phyloP scores from a whole-genome alignment of 305 asterid species.

The Solanum chacoense region DNA sequence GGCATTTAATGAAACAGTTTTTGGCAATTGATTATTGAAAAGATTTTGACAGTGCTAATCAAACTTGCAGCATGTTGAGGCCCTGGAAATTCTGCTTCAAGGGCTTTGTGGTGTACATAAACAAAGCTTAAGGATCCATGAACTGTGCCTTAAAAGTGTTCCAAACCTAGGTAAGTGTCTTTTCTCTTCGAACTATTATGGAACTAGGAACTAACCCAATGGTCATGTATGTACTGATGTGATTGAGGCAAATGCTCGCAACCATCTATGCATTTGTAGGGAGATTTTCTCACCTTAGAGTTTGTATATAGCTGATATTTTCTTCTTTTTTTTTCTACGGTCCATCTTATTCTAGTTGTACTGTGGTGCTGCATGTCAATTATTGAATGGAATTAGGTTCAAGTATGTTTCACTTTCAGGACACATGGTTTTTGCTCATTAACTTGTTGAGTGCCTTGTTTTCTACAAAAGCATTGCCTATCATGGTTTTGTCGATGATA shows the following conservation, averaged over 20 bases:
- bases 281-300: not conserved
- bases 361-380: not conserved
- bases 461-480: not conserved
- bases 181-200: not conserved
- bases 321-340: not conserved
- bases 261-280: not conserved
- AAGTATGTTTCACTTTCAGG: not conserved
- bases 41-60: not conserved
- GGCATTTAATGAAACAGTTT: not conserved
- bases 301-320: not conserved
- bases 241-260: not conserved
- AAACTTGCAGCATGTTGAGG: conserved; percentile 76
- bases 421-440: not conserved
- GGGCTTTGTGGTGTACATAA: conserved; percentile 84
- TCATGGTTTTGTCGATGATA: not conserved
- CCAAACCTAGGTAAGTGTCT: conserved; percentile 59
- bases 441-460: not conserved
- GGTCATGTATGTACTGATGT: not conserved
- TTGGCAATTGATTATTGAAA: not conserved
- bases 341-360: not conserved
- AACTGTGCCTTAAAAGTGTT: conserved; percentile 75
- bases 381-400: not conserved
- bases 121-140: conserved; percentile 72
- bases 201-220: not conserved
- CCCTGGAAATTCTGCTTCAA: conserved; percentile 88